Evolutionary conservation across 2,329 filamentous ascomycete species (phyloP), one percentile per base, ranked within the genome.

Genomic region (Rutstroemia sp.): DNA sequence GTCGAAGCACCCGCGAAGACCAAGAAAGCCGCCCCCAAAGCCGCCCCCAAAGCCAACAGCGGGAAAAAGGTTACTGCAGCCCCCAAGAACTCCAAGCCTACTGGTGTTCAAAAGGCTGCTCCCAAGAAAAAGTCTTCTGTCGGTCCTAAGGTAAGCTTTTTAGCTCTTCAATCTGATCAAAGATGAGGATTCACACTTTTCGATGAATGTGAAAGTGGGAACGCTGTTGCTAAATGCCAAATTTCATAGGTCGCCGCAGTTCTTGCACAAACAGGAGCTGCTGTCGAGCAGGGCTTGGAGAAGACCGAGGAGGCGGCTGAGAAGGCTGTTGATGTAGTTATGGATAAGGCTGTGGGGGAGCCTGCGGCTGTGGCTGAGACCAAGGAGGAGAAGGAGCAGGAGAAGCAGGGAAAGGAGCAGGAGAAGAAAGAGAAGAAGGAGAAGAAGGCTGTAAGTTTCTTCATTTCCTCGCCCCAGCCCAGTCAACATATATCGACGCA

Each of bases 51-150:
- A 30, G 65, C 66, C 17, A 68, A 67, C 51, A 66, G 61, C 42
- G 64, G 64, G 38, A 65, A 62, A 39, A 68, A 68, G 61, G 58
- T 62, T 57, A 63, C 63, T 16, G 60, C 64, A 49, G 61, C 68
- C 10, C 27, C 27, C 37, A 70, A 69, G 50, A 69, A 63, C 2
- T 57, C 54, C 50, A 69, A 69, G 61, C 67, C 67, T 19, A 51
- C 57, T 27, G 67, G 67, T 30, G 65, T 68, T 19, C 63, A 63
- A 41, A 69, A 69, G 64, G 68, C 64, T 34, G 63, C 67, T 14
- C 62, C 64, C 16, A 69, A 69, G 62, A 69, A 69, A 64, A 62
- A 49, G 12, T 41, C 65, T 4, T 58, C 62, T 45, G 60, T 64
- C 30, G 64, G 58, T 46, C 56, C 64, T 19, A 68, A 69, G 65